phyloP scores from a whole-genome alignment of 2,329 filamentous ascomycete species.

The Ceratocystiopsis minuta region DNA sequence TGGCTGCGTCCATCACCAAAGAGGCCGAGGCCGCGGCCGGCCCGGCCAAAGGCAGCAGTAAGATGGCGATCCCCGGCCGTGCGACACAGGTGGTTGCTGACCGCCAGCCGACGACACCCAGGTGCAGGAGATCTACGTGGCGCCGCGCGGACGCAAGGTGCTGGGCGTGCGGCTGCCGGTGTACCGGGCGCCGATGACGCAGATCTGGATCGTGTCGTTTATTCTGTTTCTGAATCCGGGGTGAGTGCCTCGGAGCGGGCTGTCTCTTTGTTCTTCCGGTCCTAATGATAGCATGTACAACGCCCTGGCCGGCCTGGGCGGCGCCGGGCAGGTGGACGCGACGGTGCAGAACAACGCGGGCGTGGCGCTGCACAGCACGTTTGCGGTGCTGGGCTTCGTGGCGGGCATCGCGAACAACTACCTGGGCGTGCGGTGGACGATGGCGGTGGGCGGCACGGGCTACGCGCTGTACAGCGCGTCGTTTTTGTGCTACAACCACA shows the following conservation, averaged over 20 bases:
- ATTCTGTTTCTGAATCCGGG: constrained; percentile 6
- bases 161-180: constrained; percentile 34
- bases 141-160: constrained; percentile 32
- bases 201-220: constrained; percentile 47
- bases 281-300: constrained; percentile 37
- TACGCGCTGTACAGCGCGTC: constrained; percentile 53
- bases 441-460: constrained; percentile 51
- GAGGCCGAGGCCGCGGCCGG: not conserved
- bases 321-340: constrained; percentile 35
- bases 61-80: not conserved
- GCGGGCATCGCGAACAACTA: constrained; percentile 54
- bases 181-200: constrained; percentile 55
- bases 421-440: constrained; percentile 40
- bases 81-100: not conserved
- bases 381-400: constrained; percentile 48
- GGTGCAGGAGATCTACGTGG: not conserved
- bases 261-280: constrained; percentile 22
- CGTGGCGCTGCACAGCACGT: constrained; percentile 55
- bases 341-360: constrained; percentile 44
- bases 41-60: not conserved
- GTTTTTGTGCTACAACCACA: constrained; percentile 51
- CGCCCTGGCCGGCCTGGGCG: constrained; percentile 41
- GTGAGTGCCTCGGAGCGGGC: constrained; percentile 26
- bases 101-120: not conserved
- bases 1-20: not conserved